Conservation (phyloP, 331 rosid genomes). For the Acacia concinna region DNA sequence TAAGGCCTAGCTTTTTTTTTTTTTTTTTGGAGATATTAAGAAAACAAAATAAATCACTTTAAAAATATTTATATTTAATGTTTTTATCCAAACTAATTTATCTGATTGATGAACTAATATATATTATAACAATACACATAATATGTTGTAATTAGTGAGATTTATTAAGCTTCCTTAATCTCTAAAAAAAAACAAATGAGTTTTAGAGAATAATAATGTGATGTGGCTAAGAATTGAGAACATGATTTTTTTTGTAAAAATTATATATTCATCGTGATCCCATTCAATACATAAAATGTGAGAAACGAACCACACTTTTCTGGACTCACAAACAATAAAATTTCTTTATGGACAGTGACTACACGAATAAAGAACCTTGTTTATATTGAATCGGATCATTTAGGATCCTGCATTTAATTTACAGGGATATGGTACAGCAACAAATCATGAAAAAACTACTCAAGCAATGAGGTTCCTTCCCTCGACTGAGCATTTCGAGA, state of each 20-base stretch:
- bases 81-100: too few relatives aligned
- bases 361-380: background rate
- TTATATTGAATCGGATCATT: background rate
- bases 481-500: conserved; percentile 39
- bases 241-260: background rate
- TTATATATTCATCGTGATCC: background rate
- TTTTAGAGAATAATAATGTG: too few relatives aligned
- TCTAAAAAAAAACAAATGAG: too few relatives aligned
- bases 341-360: background rate
- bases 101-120: too few relatives aligned
- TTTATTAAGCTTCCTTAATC: too few relatives aligned
- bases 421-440: background rate
- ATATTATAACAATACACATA: too few relatives aligned
- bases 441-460: background rate
- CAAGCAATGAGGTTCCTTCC: conserved; percentile 36
- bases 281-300: background rate
- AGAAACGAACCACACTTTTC: background rate
- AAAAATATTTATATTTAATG: too few relatives aligned
- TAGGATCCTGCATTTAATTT: background rate
- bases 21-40: too few relatives aligned
- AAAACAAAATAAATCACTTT: too few relatives aligned
- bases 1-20: too few relatives aligned
- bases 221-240: background rate
- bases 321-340: background rate
- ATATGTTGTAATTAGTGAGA: too few relatives aligned